Evolutionary conservation across 305 asterid genomes (phyloP).

Genomic region (Ilex paraguariensis): DNA sequence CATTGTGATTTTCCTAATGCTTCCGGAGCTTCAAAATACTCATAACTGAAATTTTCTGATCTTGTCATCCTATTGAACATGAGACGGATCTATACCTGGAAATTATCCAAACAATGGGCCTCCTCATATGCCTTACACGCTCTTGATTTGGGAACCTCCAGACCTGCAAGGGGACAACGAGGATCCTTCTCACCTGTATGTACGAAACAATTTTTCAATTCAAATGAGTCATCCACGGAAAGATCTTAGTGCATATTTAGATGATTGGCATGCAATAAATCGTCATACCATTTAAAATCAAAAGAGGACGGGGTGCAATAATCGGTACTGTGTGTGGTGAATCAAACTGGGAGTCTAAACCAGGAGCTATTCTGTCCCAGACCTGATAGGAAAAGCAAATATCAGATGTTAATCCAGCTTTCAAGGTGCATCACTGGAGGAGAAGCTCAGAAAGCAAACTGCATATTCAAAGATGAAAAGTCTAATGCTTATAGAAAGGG

Average conservation of each 20-base stretch:
- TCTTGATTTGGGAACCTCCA: conserved; percentile 50
- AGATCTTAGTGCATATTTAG: background rate
- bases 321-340: conserved; percentile 61
- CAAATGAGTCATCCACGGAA: conserved; percentile 3
- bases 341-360: conserved; percentile 69
- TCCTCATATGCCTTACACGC: conserved; percentile 32
- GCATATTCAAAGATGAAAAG: too few relatives aligned
- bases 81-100: conserved; percentile 41
- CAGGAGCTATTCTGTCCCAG: conserved; percentile 93
- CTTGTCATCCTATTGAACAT: background rate
- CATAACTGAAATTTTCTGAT: background rate
- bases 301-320: conserved; percentile 82
- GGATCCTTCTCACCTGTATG: conserved; percentile 67
- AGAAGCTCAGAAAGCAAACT: too few relatives aligned
- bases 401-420: background rate
- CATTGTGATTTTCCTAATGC: background rate
- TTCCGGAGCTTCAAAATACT: background rate
- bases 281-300: conserved; percentile 64
- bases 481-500: too few relatives aligned
- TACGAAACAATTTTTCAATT: conserved; percentile 10
- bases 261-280: conserved; percentile 2
- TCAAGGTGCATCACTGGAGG: too few relatives aligned
- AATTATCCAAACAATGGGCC: conserved; percentile 24
- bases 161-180: conserved; percentile 73
- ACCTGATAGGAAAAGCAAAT: conserved; percentile 41